Conservation (phyloP, 371 early-diverging fungal genomes). For the Actinomucor elegans region DNA sequence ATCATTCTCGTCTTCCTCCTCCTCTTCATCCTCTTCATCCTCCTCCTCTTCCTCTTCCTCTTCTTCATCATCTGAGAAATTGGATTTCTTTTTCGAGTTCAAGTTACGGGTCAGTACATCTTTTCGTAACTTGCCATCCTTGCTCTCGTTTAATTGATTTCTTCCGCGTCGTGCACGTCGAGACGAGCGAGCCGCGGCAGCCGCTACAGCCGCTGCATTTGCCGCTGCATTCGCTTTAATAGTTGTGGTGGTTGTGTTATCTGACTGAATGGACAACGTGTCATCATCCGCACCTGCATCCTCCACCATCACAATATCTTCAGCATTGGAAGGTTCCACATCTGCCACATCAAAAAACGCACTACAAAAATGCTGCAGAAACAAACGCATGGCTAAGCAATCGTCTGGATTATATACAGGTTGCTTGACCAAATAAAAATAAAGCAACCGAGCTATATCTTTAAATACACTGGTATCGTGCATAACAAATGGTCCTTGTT, state of each 20-base stretch:
- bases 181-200: not conserved
- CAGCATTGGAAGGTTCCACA: conserved; percentile 25
- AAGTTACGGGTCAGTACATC: conserved; percentile 24
- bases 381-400: conserved; percentile 69
- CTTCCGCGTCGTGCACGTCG: conserved; percentile 2
- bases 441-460: conserved; percentile 65
- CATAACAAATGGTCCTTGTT: conserved; percentile 41
- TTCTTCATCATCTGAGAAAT: conserved; percentile 1
- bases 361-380: conserved; percentile 71
- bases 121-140: conserved; percentile 20
- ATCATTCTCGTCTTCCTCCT: conserved; percentile 13
- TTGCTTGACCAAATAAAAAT: conserved; percentile 49
- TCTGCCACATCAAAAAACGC: conserved; percentile 67
- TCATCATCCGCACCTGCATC: conserved; percentile 32
- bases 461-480: conserved; percentile 62
- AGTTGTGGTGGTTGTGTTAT: not conserved
- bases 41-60: conserved; percentile 12
- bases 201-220: no score
- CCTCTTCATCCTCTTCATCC: conserved; percentile 12
- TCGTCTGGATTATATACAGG: conserved; percentile 57
- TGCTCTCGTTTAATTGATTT: conserved; percentile 3
- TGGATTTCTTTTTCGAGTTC: conserved; percentile 3
- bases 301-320: conserved; percentile 38
- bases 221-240: not conserved
- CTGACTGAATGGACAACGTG: conserved; percentile 16